Evolutionary conservation across 2,329 filamentous ascomycete genomes (phyloP), one percentile per base, ranked within the genome.

Genomic region (Colletotrichum horii): DNA sequence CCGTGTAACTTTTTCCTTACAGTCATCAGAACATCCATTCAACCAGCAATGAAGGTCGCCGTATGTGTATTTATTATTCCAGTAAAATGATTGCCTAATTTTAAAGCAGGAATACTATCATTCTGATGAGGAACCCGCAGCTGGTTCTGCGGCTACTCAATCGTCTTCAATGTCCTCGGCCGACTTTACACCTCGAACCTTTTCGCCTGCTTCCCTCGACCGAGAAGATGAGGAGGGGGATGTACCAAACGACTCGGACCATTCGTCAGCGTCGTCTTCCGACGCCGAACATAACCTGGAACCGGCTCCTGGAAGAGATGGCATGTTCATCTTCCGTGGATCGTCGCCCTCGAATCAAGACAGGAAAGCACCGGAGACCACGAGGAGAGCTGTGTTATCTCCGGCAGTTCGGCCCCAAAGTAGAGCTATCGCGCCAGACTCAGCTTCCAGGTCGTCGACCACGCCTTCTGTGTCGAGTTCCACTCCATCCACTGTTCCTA

Each of bases 381-480:
- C n/a, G n/a, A 24, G 43, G 3, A 11, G 11, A 52, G 0, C 6
- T 22, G 7, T 8, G 6, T 22, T 14, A 2, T 24, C 43, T 22
- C n/a, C n/a, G 7, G 43, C 9, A 52, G 43, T 3, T 22, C 43
- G n/a, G n/a, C n/a, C 11, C 6, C 43, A 52, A 52, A 52, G n/a
- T n/a, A 22, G 43, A n/a, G n/a, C 43, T 14, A 22, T 14, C 3
- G 12, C 43, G 6, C n/a, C 22, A n/a, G 43, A 22, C 43, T 22
- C 43, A 52, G 4, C 43, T 22, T 52, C 43, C 12, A 22, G 43
- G 6, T 52, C 43, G 6, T 24, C 43, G n/a, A 52, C 43, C n/a
- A 24, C 43, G 19, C n/a, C 43, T 14, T 52, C 43, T 4, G n/a
- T 22, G n/a, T 52, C 11, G 43, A 52, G 43, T 24, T 3, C 7